Base-by-base conservation (phyloP, 2,329 filamentous ascomycete genomes). In the Amylocarpus encephaloides region DNA sequence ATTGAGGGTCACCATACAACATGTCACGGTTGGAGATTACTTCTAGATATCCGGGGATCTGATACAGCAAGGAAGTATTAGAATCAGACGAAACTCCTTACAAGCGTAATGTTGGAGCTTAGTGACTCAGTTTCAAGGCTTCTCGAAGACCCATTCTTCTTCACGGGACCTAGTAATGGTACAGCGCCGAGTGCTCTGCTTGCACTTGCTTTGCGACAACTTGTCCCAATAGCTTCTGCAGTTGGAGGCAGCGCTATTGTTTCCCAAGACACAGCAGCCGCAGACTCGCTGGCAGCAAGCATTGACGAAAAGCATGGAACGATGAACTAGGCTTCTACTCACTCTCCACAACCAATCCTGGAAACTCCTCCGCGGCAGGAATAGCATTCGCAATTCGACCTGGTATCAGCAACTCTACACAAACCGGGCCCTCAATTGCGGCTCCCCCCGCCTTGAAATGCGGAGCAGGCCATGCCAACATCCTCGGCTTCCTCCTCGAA, bases 391-490 rank as follows among this genome's bases (percentile, higher is more conserved):
- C 62, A 9, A 64, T 71, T 9, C 56, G 64, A 1, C 60, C 67
- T 3, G 67, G 65, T 6, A 58, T 63, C 7, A 67, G 69, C 6
- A 67, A 68, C 29, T 22, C 35, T 1, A 59, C 63, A 0, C 65
- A 67, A 58, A 60, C 63, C 3, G 50, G 48, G 4, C 59, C 57
- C 0, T 63, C 62, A 2, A 55, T 72, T 16, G 51, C 63, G 1
- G 62, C 65, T 5, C 56, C 72, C 1, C 43, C 59, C 5, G 18
- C 57, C 1, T 59, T 71, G 2, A 59, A 58, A 5, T 59, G 67
- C n/a, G 64, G 64, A 1, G 56, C 64, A 1, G 69, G 69, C 2
- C 71, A 70, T 54, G 70, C 75, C 10, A 75, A 74, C 56, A 75
- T 70, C 19, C 70, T 66, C 11, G 70, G 71, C 1, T 73, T 74